phyloP scores from a whole-genome alignment of 805 yeast genomes.

The Candida alai region DNA sequence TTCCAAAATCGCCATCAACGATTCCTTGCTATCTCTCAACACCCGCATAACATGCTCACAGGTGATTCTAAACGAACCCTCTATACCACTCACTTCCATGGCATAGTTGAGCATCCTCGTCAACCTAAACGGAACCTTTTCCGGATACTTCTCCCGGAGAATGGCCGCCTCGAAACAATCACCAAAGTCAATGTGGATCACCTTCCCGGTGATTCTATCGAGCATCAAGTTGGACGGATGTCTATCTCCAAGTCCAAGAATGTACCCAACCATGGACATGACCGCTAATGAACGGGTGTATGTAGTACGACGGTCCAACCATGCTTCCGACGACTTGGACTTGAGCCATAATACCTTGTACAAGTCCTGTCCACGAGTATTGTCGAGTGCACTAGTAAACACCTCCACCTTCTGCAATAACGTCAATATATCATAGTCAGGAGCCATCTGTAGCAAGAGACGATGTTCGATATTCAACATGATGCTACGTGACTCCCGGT shows the following conservation, averaged over 20 bases:
- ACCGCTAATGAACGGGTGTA: slow-evolving; percentile 95
- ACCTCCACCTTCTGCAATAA: slow-evolving; percentile 92
- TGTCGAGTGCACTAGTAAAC: slow-evolving; percentile 91
- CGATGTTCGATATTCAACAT: slow-evolving; percentile 90
- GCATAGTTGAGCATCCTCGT: slow-evolving; percentile 97
- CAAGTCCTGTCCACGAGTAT: slow-evolving; percentile 93
- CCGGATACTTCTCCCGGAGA: slow-evolving; percentile 94
- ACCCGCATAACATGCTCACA: slow-evolving; percentile 98
- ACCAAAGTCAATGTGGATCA: slow-evolving; percentile 96
- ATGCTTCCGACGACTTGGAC: slow-evolving; percentile 92
- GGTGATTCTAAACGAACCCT: slow-evolving; percentile 94
- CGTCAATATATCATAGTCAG: slow-evolving; percentile 87
- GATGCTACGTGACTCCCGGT: slow-evolving; percentile 87
- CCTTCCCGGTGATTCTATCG: slow-evolving; percentile 91
- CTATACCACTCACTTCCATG: slow-evolving; percentile 98
- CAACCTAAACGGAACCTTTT: slow-evolving; percentile 93
- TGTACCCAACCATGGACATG: slow-evolving; percentile 98
- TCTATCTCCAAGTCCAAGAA: slow-evolving; percentile 93
- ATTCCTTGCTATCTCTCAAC: slow-evolving; percentile 88
- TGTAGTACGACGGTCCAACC: slow-evolving; percentile 96
- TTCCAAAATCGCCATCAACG: slow-evolving; percentile 95
- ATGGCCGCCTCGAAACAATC: slow-evolving; percentile 99
- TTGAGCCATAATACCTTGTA: slow-evolving; percentile 95
- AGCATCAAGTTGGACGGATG: slow-evolving; percentile 97
- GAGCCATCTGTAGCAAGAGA: slow-evolving; percentile 97